Evolutionary conservation across 2,329 filamentous ascomycete species (phyloP), one percentile per base, ranked within the genome.

Genomic region (Fusarium poae): DNA sequence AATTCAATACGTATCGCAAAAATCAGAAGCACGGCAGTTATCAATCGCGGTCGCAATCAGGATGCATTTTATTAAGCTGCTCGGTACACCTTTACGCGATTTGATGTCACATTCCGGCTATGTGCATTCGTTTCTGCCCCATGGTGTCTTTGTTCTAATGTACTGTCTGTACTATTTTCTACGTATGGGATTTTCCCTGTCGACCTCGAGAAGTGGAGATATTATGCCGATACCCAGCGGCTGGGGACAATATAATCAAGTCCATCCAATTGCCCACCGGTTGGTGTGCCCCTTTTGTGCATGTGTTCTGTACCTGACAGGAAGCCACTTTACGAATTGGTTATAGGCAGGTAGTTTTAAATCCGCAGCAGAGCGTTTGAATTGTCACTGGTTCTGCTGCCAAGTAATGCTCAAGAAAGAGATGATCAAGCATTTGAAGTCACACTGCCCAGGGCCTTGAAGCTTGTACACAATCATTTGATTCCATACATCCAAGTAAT

Each of bases 121-220:
- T 50, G 43, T 37, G 42, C 13, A 62, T 53, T 44, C 37, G 20
- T 42, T 35, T 60, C 48, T 44, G n/a, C 29, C 39, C 29, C 39
- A 30, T 43, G 58, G 51, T 57, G 35, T 55, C 37, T 62, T 40
- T 53, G 30, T 61, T 53, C 53, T 62, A 21, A n/a, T 15, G 12
- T 37, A 37, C 35, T 37, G 35, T 32, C 45, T 53, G 13, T 32
- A 30, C 11, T 25, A 25, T 25, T 25, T 25, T 25, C 50, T 65
- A 63, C 58, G 9, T 37, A 50, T 50, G 40, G 39, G 55, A 64
- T 60, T 59, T 65, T 72, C 71, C 66, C 62, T 72, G 66, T 70
- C 59, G 70, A 58, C 70, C 70, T 72, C 48, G 32, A 25, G 54
- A 20, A 45, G 63, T 70, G 67, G 67, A 44, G 50, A 67, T 66